Base-by-base conservation (phyloP, 305 asterid genomes). In the Fraxinus latifolia region DNA sequence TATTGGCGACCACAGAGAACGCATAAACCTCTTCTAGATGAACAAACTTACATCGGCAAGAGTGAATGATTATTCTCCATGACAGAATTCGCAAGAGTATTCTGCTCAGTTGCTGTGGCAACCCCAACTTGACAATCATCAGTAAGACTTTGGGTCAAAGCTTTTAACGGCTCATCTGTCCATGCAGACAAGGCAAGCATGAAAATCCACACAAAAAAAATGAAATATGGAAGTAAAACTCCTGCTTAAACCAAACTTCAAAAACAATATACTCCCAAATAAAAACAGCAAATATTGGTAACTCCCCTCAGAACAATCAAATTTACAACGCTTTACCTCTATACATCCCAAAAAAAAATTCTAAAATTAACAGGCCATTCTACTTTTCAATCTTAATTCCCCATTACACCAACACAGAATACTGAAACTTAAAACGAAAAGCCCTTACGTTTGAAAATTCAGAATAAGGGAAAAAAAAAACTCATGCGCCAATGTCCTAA, bases 11-110 rank as follows among this genome's bases (percentile, higher is more conserved):
- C 65, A 80, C 36, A 25, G 7, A 67, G 42, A 27, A 60, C 34
- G 62, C 73, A 79, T 4, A 75, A 74, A 29, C 8, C 33, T 7
- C 67, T 14, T 70, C 75, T 21, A 0, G 33, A 33, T 62, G 19
- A 75, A 53, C 33, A 77, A 86, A 77, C 93, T 94, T 91, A 94
- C 99, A 8, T 53, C 44, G 82, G 80, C 81, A 73, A 83, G 87
- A 85, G 88, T 27, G 88, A 71, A 79, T 55, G 47, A 21, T 82
- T 67, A 47, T 62, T 77, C 74, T 58, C 55, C 12, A 50, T 17
- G 42, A 77, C 85, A 44, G 85, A 82, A 67, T 74, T 79, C 36
- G 42, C 36, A 32, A 31, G 71, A 47, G 87, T 83, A 70, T 72
- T 85, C 74, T 77, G 86, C 79, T 84, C 90, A 83, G 90, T 62